Conservation (phyloP, 129 eudicot species). For the Solidago caesia region DNA sequence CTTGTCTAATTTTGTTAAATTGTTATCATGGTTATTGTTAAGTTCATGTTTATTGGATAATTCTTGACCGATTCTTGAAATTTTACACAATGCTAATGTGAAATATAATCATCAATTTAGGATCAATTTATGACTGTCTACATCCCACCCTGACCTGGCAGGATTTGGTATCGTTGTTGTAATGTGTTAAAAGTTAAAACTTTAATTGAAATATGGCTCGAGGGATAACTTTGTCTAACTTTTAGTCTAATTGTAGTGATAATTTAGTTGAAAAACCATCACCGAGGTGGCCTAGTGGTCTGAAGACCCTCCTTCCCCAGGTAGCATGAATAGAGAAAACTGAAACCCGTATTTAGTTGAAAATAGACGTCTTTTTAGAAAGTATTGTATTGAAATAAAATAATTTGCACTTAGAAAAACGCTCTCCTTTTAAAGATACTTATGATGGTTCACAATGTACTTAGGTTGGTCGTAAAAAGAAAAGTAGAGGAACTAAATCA, state of each 20-base stretch:
- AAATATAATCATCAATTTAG: background rate
- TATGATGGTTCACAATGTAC: constrained; percentile 20
- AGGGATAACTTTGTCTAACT: background rate
- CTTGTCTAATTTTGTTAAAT: background rate
- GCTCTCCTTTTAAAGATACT: background rate
- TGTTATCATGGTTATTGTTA: constrained; percentile 2
- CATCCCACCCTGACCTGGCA: too few relatives aligned
- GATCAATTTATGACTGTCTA: background rate
- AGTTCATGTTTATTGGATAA: background rate
- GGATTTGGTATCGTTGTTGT: too few relatives aligned
- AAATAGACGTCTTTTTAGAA: background rate
- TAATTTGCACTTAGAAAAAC: background rate
- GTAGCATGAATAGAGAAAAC: too few relatives aligned
- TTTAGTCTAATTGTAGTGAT: background rate
- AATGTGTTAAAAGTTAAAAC: background rate
- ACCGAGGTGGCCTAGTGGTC: background rate
- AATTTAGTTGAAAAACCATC: too few relatives aligned
- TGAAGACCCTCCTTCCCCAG: background rate
- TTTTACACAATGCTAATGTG: background rate
- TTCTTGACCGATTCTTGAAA: background rate
- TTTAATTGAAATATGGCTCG: background rate
- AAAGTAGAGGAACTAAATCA: constrained; percentile 48
- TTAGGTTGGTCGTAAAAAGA: constrained; percentile 52
- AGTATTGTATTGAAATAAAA: background rate
- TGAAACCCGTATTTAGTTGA: background rate